Percentiles rank a stretch among this genome's conserved stretches.
These are phyloP conservation scores for Trichoderma guizhouense DNA, from an alignment of 2,329 filamentous ascomycete genomes.

Conservation along the genomic window DNA sequence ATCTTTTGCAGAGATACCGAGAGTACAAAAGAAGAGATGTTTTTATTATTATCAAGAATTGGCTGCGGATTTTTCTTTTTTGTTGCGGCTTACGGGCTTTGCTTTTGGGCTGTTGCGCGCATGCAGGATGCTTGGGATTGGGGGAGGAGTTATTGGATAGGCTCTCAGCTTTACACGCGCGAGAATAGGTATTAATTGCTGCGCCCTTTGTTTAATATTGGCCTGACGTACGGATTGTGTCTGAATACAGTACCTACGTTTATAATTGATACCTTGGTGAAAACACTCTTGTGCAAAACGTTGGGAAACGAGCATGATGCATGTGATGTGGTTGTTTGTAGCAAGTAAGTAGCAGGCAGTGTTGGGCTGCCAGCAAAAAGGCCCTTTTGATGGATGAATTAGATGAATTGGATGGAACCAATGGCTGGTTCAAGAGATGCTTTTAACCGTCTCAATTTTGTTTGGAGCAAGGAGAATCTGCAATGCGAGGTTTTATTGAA, in stretches of 20 bases:
- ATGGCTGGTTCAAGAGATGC: neutral
- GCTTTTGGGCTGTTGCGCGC: neutral
- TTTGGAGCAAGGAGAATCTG: neutral
- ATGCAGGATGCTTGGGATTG: neutral
- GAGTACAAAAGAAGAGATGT: conserved; percentile 4
- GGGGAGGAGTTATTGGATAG: conserved; percentile 10
- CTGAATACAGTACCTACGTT: no score
- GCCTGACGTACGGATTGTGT: neutral
- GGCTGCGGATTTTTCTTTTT: neutral
- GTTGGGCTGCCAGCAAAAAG: neutral
- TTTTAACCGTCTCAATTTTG: neutral
- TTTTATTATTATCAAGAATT: neutral
- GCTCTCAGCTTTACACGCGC: neutral
- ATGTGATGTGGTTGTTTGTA: neutral
- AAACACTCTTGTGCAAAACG: neutral
- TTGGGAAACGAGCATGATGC: neutral
- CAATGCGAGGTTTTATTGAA: neutral
- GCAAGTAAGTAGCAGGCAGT: neutral
- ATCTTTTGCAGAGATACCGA: neutral
- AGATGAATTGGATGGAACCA: neutral
- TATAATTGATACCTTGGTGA: neutral
- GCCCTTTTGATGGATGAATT: neutral
- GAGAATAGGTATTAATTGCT: conserved; percentile 12
- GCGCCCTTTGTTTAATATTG: neutral
- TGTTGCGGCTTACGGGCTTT: neutral